Evolutionary conservation across 2,329 filamentous ascomycete species (phyloP).

Genomic region (Aspergillus alliaceus): DNA sequence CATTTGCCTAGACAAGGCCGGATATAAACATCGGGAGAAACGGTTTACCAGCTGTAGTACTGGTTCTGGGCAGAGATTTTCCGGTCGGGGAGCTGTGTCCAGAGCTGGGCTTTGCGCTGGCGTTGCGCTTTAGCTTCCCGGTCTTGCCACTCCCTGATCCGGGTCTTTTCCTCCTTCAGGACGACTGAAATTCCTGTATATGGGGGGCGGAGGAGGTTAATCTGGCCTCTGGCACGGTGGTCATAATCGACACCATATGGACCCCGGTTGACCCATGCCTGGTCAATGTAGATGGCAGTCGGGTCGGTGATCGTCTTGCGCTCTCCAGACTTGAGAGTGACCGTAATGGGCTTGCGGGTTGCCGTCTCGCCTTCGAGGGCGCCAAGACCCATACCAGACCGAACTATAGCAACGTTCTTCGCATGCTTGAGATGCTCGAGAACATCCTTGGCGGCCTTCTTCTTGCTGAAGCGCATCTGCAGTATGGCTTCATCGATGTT

Average conservation of each 20-base stretch:
- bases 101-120: conserved; percentile 72
- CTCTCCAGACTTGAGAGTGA: conserved; percentile 73
- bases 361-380: conserved; percentile 22
- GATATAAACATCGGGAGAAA: background rate
- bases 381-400: conserved; percentile 78
- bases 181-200: conserved; percentile 75
- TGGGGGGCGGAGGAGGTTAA: conserved; percentile 68
- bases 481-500: conserved; percentile 88
- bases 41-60: conserved; percentile 81
- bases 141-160: conserved; percentile 77
- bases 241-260: conserved; percentile 62
- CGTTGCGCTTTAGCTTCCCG: conserved; percentile 75
- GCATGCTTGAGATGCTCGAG: conserved; percentile 77
- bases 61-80: conserved; percentile 81
- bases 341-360: conserved; percentile 51
- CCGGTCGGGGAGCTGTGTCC: conserved; percentile 85
- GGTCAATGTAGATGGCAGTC: conserved; percentile 82
- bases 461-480: conserved; percentile 95
- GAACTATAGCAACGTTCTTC: conserved; percentile 75
- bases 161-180: conserved; percentile 90
- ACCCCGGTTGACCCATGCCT: conserved; percentile 89
- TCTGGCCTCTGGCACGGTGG: conserved; percentile 73
- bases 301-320: conserved; percentile 70
- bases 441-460: conserved; percentile 83
- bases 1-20: background rate